Evolutionary conservation across 805 yeast genomes (phyloP).

Genomic region (Hemisphaericaspora nanyangensis): DNA sequence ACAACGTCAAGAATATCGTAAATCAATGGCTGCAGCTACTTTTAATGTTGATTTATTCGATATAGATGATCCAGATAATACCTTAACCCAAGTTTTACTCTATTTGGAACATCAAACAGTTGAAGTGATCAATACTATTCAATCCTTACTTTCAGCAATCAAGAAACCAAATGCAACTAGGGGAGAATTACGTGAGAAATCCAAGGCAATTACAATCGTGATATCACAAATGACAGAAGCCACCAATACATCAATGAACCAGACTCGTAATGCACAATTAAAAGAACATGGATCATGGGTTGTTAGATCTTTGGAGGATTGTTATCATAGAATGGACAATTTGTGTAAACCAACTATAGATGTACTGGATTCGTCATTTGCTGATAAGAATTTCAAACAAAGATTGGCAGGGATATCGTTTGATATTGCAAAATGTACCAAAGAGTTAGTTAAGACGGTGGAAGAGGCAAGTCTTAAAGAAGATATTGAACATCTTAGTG

Average conservation of each 20-base stretch:
- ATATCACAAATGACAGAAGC: conserved; percentile 88
- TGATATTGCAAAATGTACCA: conserved; percentile 94
- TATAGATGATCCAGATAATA: conserved; percentile 83
- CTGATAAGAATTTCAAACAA: conserved; percentile 87
- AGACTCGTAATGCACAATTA: conserved; percentile 76
- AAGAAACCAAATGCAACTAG: conserved; percentile 73
- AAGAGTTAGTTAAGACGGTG: conserved; percentile 91
- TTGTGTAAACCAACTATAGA: conserved; percentile 47
- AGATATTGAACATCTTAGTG: conserved; percentile 78
- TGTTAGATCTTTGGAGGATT: conserved; percentile 79
- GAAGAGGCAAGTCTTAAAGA: conserved; percentile 90
- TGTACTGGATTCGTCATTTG: conserved; percentile 56
- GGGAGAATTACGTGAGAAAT: conserved; percentile 67
- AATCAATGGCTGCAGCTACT: conserved; percentile 48
- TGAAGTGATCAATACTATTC: conserved; percentile 86
- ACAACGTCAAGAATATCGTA: conserved; percentile 42
- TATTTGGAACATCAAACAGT: conserved; percentile 93
- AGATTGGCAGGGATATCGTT: conserved; percentile 93
- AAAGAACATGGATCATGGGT: conserved; percentile 93
- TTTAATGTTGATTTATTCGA: conserved; percentile 75
- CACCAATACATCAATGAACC: conserved; percentile 82
- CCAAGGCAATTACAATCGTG: conserved; percentile 72
- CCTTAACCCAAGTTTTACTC: conserved; percentile 74
- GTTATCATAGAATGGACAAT: conserved; percentile 75
- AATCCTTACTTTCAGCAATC: conserved; percentile 70